phyloP scores from a whole-genome alignment of 2,329 filamentous ascomycete genomes.

The Botrytis byssoidea region DNA sequence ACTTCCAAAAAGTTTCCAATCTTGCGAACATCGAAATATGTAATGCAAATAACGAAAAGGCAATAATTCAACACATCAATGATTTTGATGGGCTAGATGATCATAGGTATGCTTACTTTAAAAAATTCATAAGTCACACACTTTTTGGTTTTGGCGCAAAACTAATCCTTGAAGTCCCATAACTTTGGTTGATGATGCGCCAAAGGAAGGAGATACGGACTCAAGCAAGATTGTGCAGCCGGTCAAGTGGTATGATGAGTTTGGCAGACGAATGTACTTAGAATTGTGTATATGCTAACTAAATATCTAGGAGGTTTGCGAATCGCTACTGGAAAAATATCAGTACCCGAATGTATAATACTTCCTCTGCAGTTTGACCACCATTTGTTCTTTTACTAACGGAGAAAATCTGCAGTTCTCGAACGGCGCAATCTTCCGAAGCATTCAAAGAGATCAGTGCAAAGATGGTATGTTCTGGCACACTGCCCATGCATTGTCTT shows the following conservation, averaged over 20 bases:
- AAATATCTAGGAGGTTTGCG: background rate
- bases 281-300: background rate
- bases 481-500: background rate
- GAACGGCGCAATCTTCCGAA: background rate
- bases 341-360: background rate
- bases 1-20: constrained; percentile 18
- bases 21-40: background rate
- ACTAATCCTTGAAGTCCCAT: constrained; percentile 5
- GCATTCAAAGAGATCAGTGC: background rate
- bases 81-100: constrained; percentile 11
- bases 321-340: background rate
- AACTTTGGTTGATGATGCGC: constrained; percentile 11
- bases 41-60: background rate
- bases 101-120: constrained; percentile 3
- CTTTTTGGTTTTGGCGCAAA: background rate
- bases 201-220: constrained; percentile 5
- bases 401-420: background rate
- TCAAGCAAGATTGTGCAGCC: constrained; percentile 13
- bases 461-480: constrained; percentile 5
- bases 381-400: background rate
- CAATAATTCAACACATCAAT: background rate
- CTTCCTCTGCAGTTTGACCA: background rate
- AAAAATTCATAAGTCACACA: background rate
- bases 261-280: background rate
- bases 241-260: constrained; percentile 15